A percentile compares a stretch with the other conserved stretches of the same genome.
Conservation (phyloP, 306 rosid genomes). For the Potentilla sterilis region DNA sequence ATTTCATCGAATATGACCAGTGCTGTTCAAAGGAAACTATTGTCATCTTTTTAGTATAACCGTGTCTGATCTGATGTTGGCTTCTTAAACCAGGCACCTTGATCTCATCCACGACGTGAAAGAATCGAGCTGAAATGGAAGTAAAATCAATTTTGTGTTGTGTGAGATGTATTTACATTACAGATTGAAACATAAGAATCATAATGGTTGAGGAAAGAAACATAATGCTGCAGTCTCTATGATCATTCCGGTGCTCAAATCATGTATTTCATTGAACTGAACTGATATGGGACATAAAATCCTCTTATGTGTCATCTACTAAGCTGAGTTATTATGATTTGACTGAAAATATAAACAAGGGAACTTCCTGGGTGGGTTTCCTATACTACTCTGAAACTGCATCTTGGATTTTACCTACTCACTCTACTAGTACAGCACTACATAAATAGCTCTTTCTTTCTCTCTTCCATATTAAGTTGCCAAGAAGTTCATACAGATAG, state of each 20-base stretch:
- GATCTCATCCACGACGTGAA: not conserved
- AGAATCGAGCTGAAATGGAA: not conserved
- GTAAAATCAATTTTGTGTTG: not conserved
- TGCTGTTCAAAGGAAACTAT: not conserved
- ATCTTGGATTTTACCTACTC: not conserved
- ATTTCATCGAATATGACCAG: constrained; percentile 9
- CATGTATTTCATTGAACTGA: not conserved
- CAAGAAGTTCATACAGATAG: constrained; percentile 86
- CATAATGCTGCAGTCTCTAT: not conserved
- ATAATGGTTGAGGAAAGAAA: not conserved
- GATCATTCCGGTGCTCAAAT: not conserved
- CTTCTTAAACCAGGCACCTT: constrained; percentile 10
- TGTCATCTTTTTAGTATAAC: not conserved
- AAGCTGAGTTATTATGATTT: constrained; percentile 14
- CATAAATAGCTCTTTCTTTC: constrained; percentile 12
- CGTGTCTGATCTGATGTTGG: not conserved
- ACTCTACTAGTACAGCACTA: constrained; percentile 1
- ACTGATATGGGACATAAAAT: constrained; percentile 21
- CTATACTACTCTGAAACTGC: constrained; percentile 6
- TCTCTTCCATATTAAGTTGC: constrained; percentile 22
- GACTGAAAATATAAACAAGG: not conserved
- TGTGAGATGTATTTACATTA: not conserved
- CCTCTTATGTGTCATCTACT: constrained; percentile 3
- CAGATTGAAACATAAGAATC: not conserved
- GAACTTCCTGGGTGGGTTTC: not conserved